Conservation (phyloP, 1,139 yeast species). For the Meyerozyma athensensis region DNA sequence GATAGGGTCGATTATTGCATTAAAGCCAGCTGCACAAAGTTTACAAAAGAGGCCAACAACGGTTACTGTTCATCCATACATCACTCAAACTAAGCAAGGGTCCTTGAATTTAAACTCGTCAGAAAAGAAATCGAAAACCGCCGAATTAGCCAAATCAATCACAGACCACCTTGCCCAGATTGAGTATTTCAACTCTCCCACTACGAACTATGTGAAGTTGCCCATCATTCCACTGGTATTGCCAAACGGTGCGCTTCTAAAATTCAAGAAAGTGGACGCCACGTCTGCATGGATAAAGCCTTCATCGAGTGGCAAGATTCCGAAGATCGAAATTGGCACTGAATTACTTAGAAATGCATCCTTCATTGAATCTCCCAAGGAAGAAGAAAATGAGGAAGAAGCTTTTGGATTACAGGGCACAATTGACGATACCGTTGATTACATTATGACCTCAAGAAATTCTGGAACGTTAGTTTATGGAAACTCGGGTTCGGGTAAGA, state of each 20-base stretch:
- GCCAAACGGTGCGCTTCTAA: conserved; percentile 62
- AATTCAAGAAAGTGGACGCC: conserved; percentile 44
- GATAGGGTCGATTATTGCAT: conserved; percentile 51
- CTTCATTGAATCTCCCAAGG: conserved; percentile 27
- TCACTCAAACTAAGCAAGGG: conserved; percentile 36
- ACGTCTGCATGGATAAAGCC: conserved; percentile 43
- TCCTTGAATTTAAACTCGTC: conserved; percentile 24
- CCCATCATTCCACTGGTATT: conserved; percentile 47
- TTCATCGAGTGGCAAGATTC: conserved; percentile 19
- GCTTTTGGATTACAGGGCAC: conserved; percentile 58
- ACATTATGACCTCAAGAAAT: conserved; percentile 43
- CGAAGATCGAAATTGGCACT: conserved; percentile 47
- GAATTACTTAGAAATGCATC: conserved; percentile 51
- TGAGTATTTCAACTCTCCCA: conserved; percentile 21
- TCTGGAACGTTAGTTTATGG: conserved; percentile 65
- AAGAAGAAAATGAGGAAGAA: conserved; percentile 11
- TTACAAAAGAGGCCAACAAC: conserved; percentile 37
- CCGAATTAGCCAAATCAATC: conserved; percentile 16
- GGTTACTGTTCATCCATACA: conserved; percentile 51
- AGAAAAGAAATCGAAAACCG: conserved; percentile 26
- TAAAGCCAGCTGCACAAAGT: conserved; percentile 47
- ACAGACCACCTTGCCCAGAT: conserved; percentile 13
- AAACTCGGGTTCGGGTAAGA: conserved; percentile 76
- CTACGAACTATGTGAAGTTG: conserved; percentile 45
- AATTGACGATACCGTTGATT: conserved; percentile 36